Base-by-base conservation (phyloP, 768 basidiomycete species). In the Lentinula raphanica region DNA sequence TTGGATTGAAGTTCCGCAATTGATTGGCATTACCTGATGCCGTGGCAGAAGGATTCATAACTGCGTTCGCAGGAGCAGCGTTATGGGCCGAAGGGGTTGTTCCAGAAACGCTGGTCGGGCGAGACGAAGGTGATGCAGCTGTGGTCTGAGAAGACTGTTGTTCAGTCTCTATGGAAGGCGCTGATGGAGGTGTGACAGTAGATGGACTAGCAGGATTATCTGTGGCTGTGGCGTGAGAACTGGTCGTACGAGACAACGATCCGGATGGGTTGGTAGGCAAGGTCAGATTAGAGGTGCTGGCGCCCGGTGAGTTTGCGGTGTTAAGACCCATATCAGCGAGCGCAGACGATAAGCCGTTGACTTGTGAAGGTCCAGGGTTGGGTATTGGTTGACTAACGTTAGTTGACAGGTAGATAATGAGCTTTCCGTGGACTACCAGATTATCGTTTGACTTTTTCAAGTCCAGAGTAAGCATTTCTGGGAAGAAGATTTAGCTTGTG, bases 381-480 rank as follows among this genome's bases (percentile, higher is more conserved):
- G 82, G 78, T 64, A 95, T 92, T 35, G 94, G 92, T 63, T 87
- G 85, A 58, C 75, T 82, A 68, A 92, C 79, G 68, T 98, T 95
- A 49, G 97, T 98, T 17, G 94, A 95, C 36, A 99, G 82, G 73
- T 96, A 94, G 63, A 98, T 84, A 71, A 98, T 95, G 63, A 99
- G 84, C 74, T 98, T 98, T 48, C 97, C 97, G 67, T 98, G 94
- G 3, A 99, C 97, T 49, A 94, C 91, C 27, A 97, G 84, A 69
- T 97, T 95, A 72, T 99, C 97, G 65, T 96, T 97, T n/a, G 95
- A 98, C 74, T 96, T 96, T 78, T 98, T 97, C 66, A 99, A 77
- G 68, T 98, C 97, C 63, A 95, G 72, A 0, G 96, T 98, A 50
- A 98, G 82, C 87, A 97, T 97, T 79, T 98, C 97, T 94, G 25